These are phyloP conservation scores for Mycena epipterygia DNA, from an alignment of 768 basidiomycete genomes.

Conservation along the genomic window DNA sequence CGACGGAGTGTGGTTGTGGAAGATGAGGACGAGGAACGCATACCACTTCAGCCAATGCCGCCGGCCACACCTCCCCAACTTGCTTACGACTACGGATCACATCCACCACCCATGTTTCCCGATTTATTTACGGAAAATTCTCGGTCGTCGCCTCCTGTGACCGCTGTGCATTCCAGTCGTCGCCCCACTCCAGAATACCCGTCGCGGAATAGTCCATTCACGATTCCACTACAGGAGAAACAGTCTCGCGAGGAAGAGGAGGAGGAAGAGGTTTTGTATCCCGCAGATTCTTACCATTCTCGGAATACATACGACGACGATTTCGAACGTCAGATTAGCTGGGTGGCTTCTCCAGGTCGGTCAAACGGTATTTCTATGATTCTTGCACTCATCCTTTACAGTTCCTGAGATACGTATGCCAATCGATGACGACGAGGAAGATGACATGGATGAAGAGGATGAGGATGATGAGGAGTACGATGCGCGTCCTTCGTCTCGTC, in stretches of 20 bases:
- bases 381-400: conserved; percentile 39
- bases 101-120: conserved; percentile 11
- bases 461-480: conserved; percentile 54
- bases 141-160: conserved; percentile 18
- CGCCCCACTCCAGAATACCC: conserved; percentile 67
- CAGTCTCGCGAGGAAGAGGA: conserved; percentile 71
- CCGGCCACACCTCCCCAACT: conserved; percentile 61
- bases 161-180: conserved; percentile 26
- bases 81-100: conserved; percentile 41
- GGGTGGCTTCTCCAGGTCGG: conserved; percentile 82
- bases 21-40: conserved; percentile 75
- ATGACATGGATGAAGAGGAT: conserved; percentile 65
- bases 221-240: conserved; percentile 77
- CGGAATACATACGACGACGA: conserved; percentile 64
- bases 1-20: conserved; percentile 78
- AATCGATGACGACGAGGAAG: conserved; percentile 66
- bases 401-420: conserved; percentile 77
- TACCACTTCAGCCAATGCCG: conserved; percentile 55
- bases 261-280: conserved; percentile 77
- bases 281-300: conserved; percentile 65
- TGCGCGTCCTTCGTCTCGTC: conserved; percentile 65
- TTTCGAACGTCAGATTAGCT: conserved; percentile 76
- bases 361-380: conserved; percentile 30
- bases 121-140: conserved; percentile 18
- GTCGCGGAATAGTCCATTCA: conserved; percentile 80